These are phyloP conservation scores for Bigelowiella natans DNA, from an alignment of 78 protist species.

Conservation along the genomic window DNA sequence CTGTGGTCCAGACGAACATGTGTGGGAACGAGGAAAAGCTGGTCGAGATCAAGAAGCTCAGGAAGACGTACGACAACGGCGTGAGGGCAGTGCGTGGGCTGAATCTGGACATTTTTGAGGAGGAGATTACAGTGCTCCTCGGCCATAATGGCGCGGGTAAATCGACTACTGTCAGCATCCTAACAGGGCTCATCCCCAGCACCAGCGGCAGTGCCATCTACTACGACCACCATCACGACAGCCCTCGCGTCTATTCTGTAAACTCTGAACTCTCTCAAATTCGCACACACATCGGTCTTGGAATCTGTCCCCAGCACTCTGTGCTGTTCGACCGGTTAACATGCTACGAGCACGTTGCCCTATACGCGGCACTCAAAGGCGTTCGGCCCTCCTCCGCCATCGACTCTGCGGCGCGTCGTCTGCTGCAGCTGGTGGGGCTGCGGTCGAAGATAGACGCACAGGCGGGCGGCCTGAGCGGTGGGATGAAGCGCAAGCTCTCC, in stretches of 20 bases:
- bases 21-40: background rate
- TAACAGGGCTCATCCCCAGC: slow-evolving; percentile 56
- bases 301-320: background rate
- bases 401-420: too few species aligned
- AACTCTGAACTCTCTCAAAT: too few species aligned
- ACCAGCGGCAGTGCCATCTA: slow-evolving; percentile 44
- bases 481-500: slow-evolving; percentile 64
- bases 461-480: slow-evolving; percentile 47
- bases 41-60: too few species aligned
- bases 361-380: background rate
- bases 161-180: slow-evolving; percentile 58
- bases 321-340: background rate
- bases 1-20: background rate
- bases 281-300: background rate
- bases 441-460: background rate
- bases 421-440: background rate
- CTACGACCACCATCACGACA: background rate
- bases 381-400: background rate
- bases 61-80: too few species aligned
- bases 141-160: slow-evolving; percentile 79
- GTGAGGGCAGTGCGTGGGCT: too few species aligned
- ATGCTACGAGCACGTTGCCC: background rate
- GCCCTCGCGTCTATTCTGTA: too few species aligned
- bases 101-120: too few species aligned
- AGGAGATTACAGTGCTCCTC: too few species aligned